Percentiles rank a stretch among this genome's conserved stretches.
Evolutionary conservation across 1,284 basidiomycete genomes (phyloP).

Genomic region (Tylopilus orsonianus): DNA sequence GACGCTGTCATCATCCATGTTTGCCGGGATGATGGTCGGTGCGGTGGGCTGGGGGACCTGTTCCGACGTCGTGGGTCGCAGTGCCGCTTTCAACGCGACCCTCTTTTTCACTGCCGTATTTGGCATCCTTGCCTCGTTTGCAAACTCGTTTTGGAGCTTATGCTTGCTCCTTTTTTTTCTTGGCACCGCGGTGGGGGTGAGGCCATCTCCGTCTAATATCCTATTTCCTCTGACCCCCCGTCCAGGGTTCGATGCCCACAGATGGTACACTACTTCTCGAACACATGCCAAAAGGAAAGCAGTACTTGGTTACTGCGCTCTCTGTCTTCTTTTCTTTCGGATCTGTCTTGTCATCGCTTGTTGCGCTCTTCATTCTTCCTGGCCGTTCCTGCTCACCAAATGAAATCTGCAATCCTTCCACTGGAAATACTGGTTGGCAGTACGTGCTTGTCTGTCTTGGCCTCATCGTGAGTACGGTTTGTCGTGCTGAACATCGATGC

Average conservation of each 20-base stretch:
- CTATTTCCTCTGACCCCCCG: constrained; percentile 3
- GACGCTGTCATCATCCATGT: constrained; percentile 75
- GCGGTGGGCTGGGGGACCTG: constrained; percentile 90
- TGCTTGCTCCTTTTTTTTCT: constrained; percentile 84
- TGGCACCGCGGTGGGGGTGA: constrained; percentile 87
- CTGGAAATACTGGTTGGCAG: constrained; percentile 84
- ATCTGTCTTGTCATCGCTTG: constrained; percentile 78
- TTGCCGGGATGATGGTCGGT: constrained; percentile 95
- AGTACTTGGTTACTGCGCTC: constrained; percentile 92
- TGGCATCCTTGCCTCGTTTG: constrained; percentile 79
- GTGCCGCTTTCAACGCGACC: constrained; percentile 89
- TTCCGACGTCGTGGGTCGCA: constrained; percentile 84
- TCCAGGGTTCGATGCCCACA: constrained; percentile 90
- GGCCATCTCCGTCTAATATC: background rate
- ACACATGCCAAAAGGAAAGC: constrained; percentile 88
- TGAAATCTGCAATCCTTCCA: constrained; percentile 59
- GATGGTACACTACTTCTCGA: constrained; percentile 94
- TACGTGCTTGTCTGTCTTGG: constrained; percentile 76
- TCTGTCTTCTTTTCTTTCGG: constrained; percentile 95
- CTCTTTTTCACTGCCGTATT: constrained; percentile 89
- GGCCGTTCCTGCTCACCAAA: constrained; percentile 64
- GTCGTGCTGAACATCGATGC: background rate
- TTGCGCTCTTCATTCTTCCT: constrained; percentile 79
- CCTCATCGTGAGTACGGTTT: constrained; percentile 57
- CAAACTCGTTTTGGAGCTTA: constrained; percentile 69